Percentiles rank a stretch among this genome's conserved stretches.
These are phyloP conservation scores for Margaritispora aquatica DNA, from an alignment of 495 filamentous ascomycete species.

Conservation along the genomic window DNA sequence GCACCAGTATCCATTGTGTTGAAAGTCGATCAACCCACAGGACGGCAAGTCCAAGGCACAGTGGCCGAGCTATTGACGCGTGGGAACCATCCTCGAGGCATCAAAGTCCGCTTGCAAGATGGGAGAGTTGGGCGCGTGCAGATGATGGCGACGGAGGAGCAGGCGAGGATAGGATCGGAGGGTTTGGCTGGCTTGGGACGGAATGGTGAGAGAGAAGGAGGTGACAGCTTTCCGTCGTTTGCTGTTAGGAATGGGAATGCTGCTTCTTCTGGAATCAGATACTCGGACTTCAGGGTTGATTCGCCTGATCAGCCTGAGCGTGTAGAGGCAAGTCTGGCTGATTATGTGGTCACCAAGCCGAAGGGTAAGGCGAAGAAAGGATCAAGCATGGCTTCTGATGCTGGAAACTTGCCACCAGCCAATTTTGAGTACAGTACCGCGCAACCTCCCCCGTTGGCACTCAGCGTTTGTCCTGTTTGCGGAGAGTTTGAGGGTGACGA, in stretches of 20 bases:
- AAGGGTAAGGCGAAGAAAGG: conserved; percentile 23
- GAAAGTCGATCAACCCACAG: conserved; percentile 66
- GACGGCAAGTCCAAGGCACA: conserved; percentile 54
- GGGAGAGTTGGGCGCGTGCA: conserved; percentile 67
- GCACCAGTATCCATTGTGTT: conserved; percentile 60
- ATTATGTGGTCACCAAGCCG: conserved; percentile 37
- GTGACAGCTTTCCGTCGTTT: too few species aligned
- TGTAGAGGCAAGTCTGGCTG: conserved; percentile 30
- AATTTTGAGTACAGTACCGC: neutral
- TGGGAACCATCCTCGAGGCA: conserved; percentile 66
- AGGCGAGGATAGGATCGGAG: conserved; percentile 15
- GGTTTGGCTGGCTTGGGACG: conserved; percentile 16
- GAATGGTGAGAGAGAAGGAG: conserved; percentile 12
- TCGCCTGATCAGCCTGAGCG: conserved; percentile 5
- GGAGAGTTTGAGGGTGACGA: conserved; percentile 53
- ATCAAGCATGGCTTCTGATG: too few species aligned
- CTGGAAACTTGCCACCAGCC: neutral
- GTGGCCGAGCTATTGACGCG: conserved; percentile 58
- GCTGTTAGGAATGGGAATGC: conserved; percentile 13
- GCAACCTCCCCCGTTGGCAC: conserved; percentile 10
- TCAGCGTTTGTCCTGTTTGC: conserved; percentile 51
- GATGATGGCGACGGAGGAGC: conserved; percentile 32
- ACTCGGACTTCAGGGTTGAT: conserved; percentile 8
- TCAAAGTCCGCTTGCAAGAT: conserved; percentile 65
- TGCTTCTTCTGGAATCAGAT: conserved; percentile 4